Evolutionary conservation across 108 stramenopile genomes (phyloP).

Genomic region (Schizochytrium sp.): DNA sequence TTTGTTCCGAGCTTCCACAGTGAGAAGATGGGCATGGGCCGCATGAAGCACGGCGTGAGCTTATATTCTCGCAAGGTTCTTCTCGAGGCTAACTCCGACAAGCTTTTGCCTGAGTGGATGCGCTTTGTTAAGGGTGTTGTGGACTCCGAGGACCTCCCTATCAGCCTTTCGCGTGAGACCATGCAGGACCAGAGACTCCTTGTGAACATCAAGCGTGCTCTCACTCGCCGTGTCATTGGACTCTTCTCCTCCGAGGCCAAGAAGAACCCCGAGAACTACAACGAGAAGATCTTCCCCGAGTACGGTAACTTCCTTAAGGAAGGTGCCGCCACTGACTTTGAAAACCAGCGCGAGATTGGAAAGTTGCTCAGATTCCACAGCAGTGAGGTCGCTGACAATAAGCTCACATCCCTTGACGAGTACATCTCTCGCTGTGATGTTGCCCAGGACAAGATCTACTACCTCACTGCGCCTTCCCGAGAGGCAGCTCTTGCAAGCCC

Average conservation of each 20-base stretch:
- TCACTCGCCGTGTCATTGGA: constrained; percentile 88
- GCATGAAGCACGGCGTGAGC: constrained; percentile 95
- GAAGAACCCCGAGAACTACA: constrained; percentile 89
- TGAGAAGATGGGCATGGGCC: constrained; percentile 98
- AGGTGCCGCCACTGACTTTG: constrained; percentile 90
- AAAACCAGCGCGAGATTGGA: constrained; percentile 86
- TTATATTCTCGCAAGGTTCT: constrained; percentile 94
- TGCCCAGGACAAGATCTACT: constrained; percentile 97
- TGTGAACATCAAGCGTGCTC: constrained; percentile 85
- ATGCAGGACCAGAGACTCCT: constrained; percentile 95
- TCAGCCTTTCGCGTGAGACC: constrained; percentile 94
- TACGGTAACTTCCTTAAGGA: constrained; percentile 97
- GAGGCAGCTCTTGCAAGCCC: constrained; percentile 92
- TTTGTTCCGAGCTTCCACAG: constrained; percentile 94
- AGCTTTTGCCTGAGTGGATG: constrained; percentile 98
- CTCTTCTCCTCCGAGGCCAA: constrained; percentile 85
- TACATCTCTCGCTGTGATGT: constrained; percentile 91
- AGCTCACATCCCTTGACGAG: constrained; percentile 91
- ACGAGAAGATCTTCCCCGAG: constrained; percentile 89
- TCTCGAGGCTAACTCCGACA: constrained; percentile 89
- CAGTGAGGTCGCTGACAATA: constrained; percentile 81
- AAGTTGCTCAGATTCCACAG: constrained; percentile 96
- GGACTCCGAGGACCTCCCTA: constrained; percentile 97
- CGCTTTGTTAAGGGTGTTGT: constrained; percentile 94
- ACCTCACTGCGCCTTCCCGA: constrained; percentile 91